Percentiles rank a stretch among this genome's conserved stretches.
phyloP scores from a whole-genome alignment of 108 stramenopile genomes.

The Nannochloropsis granulata region DNA sequence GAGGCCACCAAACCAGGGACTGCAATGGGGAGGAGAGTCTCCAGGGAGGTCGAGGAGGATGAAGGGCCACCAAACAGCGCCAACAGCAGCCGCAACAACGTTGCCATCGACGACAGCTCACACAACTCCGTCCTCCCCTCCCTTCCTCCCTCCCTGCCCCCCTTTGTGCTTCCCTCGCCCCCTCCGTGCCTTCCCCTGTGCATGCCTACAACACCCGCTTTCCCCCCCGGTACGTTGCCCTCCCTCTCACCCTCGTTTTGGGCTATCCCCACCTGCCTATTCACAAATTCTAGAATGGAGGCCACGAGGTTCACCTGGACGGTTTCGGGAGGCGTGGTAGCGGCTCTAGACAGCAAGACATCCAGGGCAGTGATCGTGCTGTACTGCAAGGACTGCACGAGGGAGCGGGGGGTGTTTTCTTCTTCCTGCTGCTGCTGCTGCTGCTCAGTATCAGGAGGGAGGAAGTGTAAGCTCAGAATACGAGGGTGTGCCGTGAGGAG shows the following conservation, averaged over 20 bases:
- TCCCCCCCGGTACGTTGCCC: no score
- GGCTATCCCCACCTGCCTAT: background rate
- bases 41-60: background rate
- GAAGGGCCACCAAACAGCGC: background rate
- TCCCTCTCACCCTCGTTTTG: background rate
- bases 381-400: background rate
- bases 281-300: background rate
- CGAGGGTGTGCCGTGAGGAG: background rate
- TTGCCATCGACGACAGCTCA: background rate
- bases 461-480: background rate
- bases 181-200: background rate
- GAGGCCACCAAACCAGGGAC: background rate
- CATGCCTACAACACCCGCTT: no score
- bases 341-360: background rate
- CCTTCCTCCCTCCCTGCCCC: background rate
- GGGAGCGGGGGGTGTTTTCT: background rate
- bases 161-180: background rate
- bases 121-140: background rate
- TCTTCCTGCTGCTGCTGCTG: background rate
- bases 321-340: background rate
- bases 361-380: background rate
- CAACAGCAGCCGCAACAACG: background rate
- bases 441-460: background rate
- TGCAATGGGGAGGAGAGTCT: background rate
- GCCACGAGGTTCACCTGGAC: background rate